These are phyloP conservation scores for Claviceps pusilla DNA, from an alignment of 2,329 filamentous ascomycete species.

Conservation along the genomic window DNA sequence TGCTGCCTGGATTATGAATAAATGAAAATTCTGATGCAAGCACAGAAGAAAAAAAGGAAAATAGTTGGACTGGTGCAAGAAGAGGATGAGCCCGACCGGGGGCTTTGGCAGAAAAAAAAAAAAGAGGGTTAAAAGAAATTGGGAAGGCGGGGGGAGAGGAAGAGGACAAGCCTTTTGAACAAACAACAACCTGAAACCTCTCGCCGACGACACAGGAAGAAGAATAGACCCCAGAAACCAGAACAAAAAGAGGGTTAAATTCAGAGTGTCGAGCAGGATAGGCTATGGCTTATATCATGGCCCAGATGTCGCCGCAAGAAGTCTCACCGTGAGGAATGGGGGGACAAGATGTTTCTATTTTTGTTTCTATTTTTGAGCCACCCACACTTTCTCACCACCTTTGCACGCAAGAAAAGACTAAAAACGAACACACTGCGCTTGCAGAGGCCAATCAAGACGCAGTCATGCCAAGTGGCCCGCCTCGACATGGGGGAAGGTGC, in stretches of 20 bases:
- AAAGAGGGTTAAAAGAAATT: constrained; percentile 20
- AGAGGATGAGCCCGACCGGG: constrained; percentile 19
- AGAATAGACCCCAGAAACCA: constrained; percentile 8
- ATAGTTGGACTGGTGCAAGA: neutral
- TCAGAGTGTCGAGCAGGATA: constrained; percentile 25
- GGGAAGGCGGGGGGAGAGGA: too few relatives aligned
- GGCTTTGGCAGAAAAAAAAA: constrained; percentile 16
- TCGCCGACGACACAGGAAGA: constrained; percentile 26
- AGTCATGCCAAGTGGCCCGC: neutral
- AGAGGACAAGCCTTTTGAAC: constrained; percentile 22
- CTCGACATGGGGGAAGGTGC: neutral
- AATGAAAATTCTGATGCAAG: neutral
- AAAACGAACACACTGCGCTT: constrained; percentile 27
- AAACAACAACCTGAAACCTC: constrained; percentile 38
- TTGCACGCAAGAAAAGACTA: constrained; percentile 1
- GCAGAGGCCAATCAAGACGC: constrained; percentile 24
- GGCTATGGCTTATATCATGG: constrained; percentile 44
- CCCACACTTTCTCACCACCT: constrained; percentile 1
- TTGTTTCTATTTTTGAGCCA: constrained; percentile 27
- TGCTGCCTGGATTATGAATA: neutral
- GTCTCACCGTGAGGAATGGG: constrained; percentile 11
- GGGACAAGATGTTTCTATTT: constrained; percentile 21
- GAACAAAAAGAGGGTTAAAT: constrained; percentile 22
- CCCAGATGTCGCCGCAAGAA: constrained; percentile 22
- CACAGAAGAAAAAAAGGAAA: neutral